phyloP scores from a whole-genome alignment of 257 asterid species.

The Anisodus tanguticus region DNA sequence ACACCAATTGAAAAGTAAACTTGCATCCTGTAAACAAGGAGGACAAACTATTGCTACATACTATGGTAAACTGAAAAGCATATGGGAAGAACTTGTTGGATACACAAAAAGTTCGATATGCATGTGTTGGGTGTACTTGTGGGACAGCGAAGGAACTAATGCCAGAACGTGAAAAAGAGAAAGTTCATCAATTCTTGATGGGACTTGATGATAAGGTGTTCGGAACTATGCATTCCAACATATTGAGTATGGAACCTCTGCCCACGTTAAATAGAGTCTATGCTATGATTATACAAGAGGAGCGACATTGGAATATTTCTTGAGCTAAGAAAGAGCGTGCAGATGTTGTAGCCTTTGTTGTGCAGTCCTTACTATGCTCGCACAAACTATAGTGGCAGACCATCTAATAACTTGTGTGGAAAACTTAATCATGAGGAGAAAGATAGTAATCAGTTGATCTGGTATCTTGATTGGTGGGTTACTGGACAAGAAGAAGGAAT shows the following conservation, averaged over 20 bases:
- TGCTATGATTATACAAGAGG: neutral
- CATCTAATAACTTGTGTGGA: neutral
- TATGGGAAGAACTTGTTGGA: neutral
- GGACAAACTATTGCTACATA: neutral
- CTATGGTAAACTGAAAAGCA: slow-evolving; percentile 14
- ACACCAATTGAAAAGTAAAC: neutral
- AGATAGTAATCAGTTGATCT: too few relatives aligned
- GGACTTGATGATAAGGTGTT: neutral
- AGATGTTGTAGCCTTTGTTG: neutral
- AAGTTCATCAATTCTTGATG: neutral
- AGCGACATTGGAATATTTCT: neutral
- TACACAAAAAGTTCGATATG: neutral
- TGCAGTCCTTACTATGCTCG: neutral
- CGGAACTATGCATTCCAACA: neutral
- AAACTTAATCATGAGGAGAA: neutral
- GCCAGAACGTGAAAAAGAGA: neutral
- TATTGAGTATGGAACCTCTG: neutral
- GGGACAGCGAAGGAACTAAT: neutral
- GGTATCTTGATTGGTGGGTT: neutral
- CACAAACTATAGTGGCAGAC: neutral
- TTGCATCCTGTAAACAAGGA: neutral
- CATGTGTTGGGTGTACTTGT: neutral
- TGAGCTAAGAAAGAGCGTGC: neutral
- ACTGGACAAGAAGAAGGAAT: neutral
- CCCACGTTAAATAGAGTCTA: neutral